Percentiles rank a stretch among this genome's conserved stretches.
phyloP scores from a whole-genome alignment of 2,329 filamentous ascomycete genomes.

The Colletotrichum sp. region DNA sequence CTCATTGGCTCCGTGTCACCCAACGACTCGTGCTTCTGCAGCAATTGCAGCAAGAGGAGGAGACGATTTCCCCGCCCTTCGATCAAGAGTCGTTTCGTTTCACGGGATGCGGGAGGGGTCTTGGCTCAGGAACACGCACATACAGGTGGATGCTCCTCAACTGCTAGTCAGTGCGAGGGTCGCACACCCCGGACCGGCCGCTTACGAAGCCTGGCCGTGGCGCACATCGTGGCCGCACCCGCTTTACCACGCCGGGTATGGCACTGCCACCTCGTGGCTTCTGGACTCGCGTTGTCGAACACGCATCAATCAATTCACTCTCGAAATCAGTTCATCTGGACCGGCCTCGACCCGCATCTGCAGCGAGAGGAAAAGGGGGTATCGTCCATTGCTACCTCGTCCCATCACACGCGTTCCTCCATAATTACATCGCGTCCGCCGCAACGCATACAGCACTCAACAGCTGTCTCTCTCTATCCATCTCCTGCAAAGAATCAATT shows the following conservation, averaged over 20 bases:
- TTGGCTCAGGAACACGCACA: background rate
- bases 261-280: slow-evolving; percentile 3
- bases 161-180: background rate
- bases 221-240: background rate
- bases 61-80: background rate
- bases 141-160: background rate
- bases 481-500: slow-evolving; percentile 1
- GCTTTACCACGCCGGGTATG: background rate
- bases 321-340: background rate
- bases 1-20: background rate
- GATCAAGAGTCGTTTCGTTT: background rate
- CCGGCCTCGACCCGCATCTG: background rate
- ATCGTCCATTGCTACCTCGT: slow-evolving; percentile 25
- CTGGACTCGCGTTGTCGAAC: background rate
- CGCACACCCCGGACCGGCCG: background rate
- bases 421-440: slow-evolving; percentile 13
- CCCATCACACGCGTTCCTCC: slow-evolving; percentile 10
- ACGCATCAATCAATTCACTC: background rate
- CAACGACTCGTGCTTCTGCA: background rate
- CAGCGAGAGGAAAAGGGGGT: slow-evolving; percentile 20
- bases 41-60: background rate
- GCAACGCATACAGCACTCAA: background rate
- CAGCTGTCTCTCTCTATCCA: background rate
- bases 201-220: background rate
- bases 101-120: slow-evolving; percentile 11